Percentiles rank a stretch among this genome's conserved stretches.
Evolutionary conservation across 1,284 basidiomycete species (phyloP).

Genomic region (Pisolithus thermaeus): DNA sequence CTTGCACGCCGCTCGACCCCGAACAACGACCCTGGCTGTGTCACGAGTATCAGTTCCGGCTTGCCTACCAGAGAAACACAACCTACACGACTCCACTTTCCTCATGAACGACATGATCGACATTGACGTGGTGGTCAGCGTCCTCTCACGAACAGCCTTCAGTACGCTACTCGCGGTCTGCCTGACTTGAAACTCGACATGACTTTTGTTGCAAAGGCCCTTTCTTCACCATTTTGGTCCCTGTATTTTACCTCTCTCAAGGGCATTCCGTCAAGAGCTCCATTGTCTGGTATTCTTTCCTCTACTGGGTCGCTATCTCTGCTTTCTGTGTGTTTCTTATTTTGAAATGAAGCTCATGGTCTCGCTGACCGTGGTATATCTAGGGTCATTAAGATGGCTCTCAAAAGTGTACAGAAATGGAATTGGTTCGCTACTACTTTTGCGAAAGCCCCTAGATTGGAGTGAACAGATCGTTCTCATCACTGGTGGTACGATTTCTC

Average conservation of each 20-base stretch:
- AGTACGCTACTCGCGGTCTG: slow-evolving; percentile 41
- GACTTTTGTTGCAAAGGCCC: slow-evolving; percentile 47
- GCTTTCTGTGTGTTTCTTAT: slow-evolving; percentile 54
- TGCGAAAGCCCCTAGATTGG: slow-evolving; percentile 62
- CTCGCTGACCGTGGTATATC: slow-evolving; percentile 4
- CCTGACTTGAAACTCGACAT: neutral
- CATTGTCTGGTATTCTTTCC: slow-evolving; percentile 42
- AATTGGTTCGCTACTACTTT: slow-evolving; percentile 42
- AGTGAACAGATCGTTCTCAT: slow-evolving; percentile 81
- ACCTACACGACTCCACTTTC: slow-evolving; percentile 3
- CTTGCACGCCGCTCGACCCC: too few relatives aligned
- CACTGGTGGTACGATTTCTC: slow-evolving; percentile 64
- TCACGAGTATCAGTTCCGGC: too few relatives aligned
- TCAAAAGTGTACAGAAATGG: slow-evolving; percentile 68
- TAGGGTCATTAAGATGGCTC: slow-evolving; percentile 66
- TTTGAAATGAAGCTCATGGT: neutral
- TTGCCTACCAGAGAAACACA: too few relatives aligned
- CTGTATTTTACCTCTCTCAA: slow-evolving; percentile 70
- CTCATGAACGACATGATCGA: slow-evolving; percentile 51
- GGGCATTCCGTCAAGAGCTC: slow-evolving; percentile 48
- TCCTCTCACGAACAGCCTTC: slow-evolving; percentile 69
- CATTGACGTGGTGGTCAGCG: slow-evolving; percentile 70
- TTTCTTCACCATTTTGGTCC: slow-evolving; percentile 74
- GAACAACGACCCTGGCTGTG: too few relatives aligned
- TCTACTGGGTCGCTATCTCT: slow-evolving; percentile 53